Base-by-base conservation (phyloP, 768 basidiomycete genomes). In the Lactarius trivialis region DNA sequence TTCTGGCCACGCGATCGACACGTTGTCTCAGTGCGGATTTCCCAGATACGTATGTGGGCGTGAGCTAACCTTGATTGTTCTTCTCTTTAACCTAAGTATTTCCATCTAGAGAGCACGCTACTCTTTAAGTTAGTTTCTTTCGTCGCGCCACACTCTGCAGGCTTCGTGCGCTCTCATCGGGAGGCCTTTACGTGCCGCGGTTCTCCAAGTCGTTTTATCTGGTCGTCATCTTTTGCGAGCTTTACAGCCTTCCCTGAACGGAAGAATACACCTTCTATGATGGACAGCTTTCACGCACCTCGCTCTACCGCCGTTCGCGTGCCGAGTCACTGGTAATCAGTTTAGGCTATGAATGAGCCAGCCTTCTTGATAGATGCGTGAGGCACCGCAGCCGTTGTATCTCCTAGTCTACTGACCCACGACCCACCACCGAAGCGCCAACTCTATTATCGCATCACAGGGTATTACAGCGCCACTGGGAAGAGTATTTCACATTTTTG, bases 1-100 rank as follows among this genome's bases (percentile, higher is more conserved):
- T 56, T 7, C 26, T 6, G 11, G 26, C 39, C 39, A 57, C 50
- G 39, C 41, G 24, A 61, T 61, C 30, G 50, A 57, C 61, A 45
- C 32, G 33, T 62, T 55, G 50, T 24, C 45, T 14, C 45, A 24
- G 43, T 48, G 45, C 45, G 24, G 45, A 24, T 48, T 48, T 48
- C 45, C 45, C 24, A 48, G 26, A 24, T 48, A 26, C 45, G 51
- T 45, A 53, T 51, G 32, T 45, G 41, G 30, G 36, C 37, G 24
- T 48, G 43, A 11, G 11, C 43, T 45, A 45, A 45, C n/a, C 11
- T 48, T 48, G 45, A 48, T 26, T 2, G 24, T 12, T 15, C 45
- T 48, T 48, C 45, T 48, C 45, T 48, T 48, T 24, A 48, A 48
- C 45, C 45, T 48, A 39, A 17, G 37, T 17, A 48, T 48, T 48